Evolutionary conservation across 352 stramenopile species (phyloP).

Genomic region (Globisporangium iwayamae): DNA sequence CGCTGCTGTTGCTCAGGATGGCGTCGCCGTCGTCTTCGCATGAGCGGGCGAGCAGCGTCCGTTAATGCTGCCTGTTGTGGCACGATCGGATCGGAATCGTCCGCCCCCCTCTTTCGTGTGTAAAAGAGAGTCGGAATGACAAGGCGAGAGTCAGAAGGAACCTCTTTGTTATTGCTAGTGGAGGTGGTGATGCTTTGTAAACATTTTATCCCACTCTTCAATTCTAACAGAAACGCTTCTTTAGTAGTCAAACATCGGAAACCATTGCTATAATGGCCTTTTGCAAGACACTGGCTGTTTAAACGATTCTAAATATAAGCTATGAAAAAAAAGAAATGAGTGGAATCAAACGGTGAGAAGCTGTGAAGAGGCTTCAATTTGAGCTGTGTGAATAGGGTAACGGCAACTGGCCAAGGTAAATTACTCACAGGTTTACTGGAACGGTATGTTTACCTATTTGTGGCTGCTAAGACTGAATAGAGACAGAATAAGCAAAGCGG

Average conservation of each 20-base stretch:
- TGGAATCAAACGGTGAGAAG: not conserved
- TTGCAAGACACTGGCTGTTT: not conserved
- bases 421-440: not conserved
- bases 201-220: not conserved
- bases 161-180: not conserved
- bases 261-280: not conserved
- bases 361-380: not conserved
- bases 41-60: conserved; percentile 5
- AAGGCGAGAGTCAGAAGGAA: conserved; percentile 3
- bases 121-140: conserved; percentile 8
- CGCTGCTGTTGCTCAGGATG: not conserved
- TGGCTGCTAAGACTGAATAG: not conserved
- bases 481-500: not conserved
- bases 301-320: not conserved
- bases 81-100: not conserved
- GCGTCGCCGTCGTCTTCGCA: not conserved
- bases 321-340: not conserved
- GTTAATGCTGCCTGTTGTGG: not conserved
- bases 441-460: not conserved
- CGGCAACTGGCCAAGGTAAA: not conserved
- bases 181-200: not conserved
- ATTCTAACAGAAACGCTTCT: not conserved
- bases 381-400: not conserved
- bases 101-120: not conserved
- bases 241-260: not conserved